These are phyloP conservation scores for Leonotis leonurus DNA, from an alignment of 257 asterid genomes.

Conservation along the genomic window DNA sequence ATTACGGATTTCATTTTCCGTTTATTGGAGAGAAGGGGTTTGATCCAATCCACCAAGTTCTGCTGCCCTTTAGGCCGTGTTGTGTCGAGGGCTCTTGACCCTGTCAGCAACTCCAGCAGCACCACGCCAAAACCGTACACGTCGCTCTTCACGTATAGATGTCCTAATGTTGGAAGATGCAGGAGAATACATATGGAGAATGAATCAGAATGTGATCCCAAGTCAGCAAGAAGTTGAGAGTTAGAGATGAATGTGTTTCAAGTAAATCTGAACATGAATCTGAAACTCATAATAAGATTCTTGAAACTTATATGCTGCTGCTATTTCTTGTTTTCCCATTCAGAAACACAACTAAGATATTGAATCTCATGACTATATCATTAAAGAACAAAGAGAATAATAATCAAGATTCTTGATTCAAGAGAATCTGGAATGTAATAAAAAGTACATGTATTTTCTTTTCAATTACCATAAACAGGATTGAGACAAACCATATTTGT, in stretches of 20 bases:
- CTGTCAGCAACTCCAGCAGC: slow-evolving; percentile 54
- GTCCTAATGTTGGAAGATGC: slow-evolving; percentile 28
- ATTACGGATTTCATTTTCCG: slow-evolving; percentile 31
- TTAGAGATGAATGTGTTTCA: too few relatives aligned
- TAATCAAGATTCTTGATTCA: too few relatives aligned
- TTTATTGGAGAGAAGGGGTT: slow-evolving; percentile 30
- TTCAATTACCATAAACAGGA: too few relatives aligned
- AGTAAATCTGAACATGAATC: not conserved
- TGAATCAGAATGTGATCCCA: not conserved
- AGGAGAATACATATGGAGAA: not conserved
- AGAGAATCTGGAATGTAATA: not conserved
- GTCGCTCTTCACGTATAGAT: slow-evolving; percentile 51
- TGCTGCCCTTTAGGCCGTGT: slow-evolving; percentile 32
- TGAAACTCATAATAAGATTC: not conserved
- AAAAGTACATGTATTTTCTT: too few relatives aligned
- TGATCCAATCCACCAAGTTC: slow-evolving; percentile 37
- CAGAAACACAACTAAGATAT: not conserved
- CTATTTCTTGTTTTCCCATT: not conserved
- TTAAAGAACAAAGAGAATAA: not conserved
- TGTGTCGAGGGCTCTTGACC: slow-evolving; percentile 37
- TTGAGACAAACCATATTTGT: too few relatives aligned
- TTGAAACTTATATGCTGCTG: not conserved
- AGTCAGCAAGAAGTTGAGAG: not conserved
- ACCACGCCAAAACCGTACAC: slow-evolving; percentile 63
- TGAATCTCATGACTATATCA: not conserved